Conservation (phyloP, 1,139 yeast species). For the Pichia sp. region DNA sequence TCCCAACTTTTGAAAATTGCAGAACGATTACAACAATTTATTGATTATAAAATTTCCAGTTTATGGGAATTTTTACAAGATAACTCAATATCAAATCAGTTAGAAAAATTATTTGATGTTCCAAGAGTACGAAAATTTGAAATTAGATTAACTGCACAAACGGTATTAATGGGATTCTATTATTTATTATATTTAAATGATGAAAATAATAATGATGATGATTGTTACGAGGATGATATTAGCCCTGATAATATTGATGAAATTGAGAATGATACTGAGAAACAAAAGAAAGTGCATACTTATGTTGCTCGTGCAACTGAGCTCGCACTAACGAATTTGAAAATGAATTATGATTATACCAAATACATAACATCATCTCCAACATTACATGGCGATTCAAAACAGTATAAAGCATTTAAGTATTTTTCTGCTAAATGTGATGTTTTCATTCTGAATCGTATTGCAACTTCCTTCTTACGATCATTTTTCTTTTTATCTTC, state of each 20-base stretch:
- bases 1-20: conserved; percentile 29
- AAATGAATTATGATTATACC: conserved; percentile 25
- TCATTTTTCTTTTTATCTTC: conserved; percentile 27
- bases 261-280: neutral
- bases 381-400: conserved; percentile 16
- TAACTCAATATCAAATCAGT: conserved; percentile 15
- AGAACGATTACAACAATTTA: conserved; percentile 29
- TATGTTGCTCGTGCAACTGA: conserved; percentile 29
- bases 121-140: conserved; percentile 26
- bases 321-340: conserved; percentile 27
- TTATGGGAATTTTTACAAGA: conserved; percentile 27
- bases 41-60: conserved; percentile 26
- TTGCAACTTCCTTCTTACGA: conserved; percentile 19
- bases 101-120: conserved; percentile 24
- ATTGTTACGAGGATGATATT: neutral
- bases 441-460: conserved; percentile 23
- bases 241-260: neutral
- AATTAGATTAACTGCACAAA: conserved; percentile 21
- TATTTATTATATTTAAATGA: conserved; percentile 28
- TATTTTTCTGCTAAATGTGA: conserved; percentile 28
- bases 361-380: conserved; percentile 22
- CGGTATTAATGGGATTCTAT: conserved; percentile 22
- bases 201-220: conserved; percentile 15
- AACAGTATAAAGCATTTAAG: conserved; percentile 15
- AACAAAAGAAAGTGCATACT: conserved; percentile 1